Base-by-base conservation (phyloP, 2,329 filamentous ascomycete species). In the Exophiala dermatitidis region DNA sequence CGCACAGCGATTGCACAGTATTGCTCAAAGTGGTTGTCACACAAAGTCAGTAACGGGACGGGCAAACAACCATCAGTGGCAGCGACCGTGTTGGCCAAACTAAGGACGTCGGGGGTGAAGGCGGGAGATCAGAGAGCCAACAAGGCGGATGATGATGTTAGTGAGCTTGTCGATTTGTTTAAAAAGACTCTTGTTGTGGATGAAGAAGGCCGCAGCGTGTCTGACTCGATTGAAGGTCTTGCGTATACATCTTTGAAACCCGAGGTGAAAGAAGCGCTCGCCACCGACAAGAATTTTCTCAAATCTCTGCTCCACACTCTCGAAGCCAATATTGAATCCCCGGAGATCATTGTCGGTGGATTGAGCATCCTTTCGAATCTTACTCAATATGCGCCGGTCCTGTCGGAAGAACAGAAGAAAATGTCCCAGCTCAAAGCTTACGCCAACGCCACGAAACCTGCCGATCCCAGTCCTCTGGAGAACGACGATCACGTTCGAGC, bases 351-450 rank as follows among this genome's bases (percentile, higher is more conserved):
- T 0, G 96, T 95, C 66, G 91, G 91, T 45, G 86, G 83, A 12
- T 76, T 98, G 38, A 95, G 86, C 66, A 86, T 96, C 50, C 79
- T 97, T 60, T 76, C 82, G 50, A 96, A 97, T 65, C 74, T 98
- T 48, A 95, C 89, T 9, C 77, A 80, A 31, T 97, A 95, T 67
- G 78, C 81, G 38, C 90, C 90, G 4, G 75, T 76, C 5, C 76
- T 90, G 38, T 85, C 88, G 0, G 91, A 96, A 59, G 93, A 98
- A 69, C 86, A 96, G 64, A 93, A 91, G 72, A 89, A 88, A 65
- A 88, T 98, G 73, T 81, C 81, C 4, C 88, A 98, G 67, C 79
- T 98, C 42, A 96, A 95, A 73, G 88, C 90, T 1, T 98, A 97
- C 64, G 93, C 93, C 9, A 88, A 95, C 66, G 86, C 89, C 0